Evolutionary conservation across 441 rosid species (phyloP), one percentile per base, ranked within the genome.

Genomic region (Raphanus hybrid): DNA sequence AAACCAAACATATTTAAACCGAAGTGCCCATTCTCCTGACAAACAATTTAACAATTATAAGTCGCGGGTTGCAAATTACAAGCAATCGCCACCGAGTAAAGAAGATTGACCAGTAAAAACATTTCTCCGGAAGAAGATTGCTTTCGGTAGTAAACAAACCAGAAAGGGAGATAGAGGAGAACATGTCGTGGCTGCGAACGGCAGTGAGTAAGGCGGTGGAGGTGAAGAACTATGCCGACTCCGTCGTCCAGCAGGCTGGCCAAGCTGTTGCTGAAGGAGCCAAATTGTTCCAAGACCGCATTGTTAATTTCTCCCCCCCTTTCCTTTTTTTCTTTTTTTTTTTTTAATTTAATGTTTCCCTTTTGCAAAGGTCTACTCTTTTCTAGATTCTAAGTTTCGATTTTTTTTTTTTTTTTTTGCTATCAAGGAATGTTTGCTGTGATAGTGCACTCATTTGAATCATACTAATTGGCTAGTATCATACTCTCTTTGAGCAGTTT

Each of bases 251-350:
- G 26, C 98, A 93, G 11, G 98, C 99, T 16, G 98, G 98, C 10
- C 98, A 93, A 78, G 97, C 98, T 72, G 97, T 96, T 39, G 92
- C 93, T 11, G 99, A 87, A 82, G 98, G 99, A 71, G 97, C 99
- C 80, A 96, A 93, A 86, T 84, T 96, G 85, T 71, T 96, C 57
- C 98, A 93, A 66, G 97, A 95, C 87, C 97, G 98, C 79, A 88
- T 95, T 80, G 98, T 95, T 86, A 41, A 10, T 35, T 73, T 76
- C 59, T 26, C 70, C 15, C 5, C 70, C 15, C 5, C 59, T 37
- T 12, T 34, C 14, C 64, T 66, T 59, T 18, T 34, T n/a, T 48
- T 12, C 0, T 37, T 37, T 18, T 18, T 18, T 18, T 18, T 18
- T 18, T 18, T 18, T 18, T 0, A 18, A 18, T 18, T 18, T 18